A percentile compares a stretch with the other conserved stretches of the same genome.
Conservation (phyloP, 2,329 filamentous ascomycete genomes). For the Cytospora chrysosperma region DNA sequence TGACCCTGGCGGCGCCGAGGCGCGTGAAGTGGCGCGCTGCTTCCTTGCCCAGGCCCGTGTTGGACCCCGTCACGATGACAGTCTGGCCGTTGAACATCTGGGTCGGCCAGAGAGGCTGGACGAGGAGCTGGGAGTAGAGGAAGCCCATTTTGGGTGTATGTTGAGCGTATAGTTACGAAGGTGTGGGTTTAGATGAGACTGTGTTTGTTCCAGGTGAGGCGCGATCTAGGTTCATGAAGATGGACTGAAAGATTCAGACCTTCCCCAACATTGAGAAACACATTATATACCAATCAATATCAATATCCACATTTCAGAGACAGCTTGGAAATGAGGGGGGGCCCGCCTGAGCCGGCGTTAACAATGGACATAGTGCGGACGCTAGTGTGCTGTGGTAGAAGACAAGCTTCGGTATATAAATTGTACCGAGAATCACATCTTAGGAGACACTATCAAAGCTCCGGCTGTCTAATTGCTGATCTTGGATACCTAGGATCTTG, state of each 20-base stretch:
- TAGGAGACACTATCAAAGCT: not conserved
- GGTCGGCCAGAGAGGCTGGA: conserved; percentile 19
- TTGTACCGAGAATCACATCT: too few species aligned
- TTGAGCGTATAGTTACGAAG: not conserved
- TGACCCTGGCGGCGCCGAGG: conserved; percentile 36
- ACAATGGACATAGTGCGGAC: not conserved
- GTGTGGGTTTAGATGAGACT: not conserved
- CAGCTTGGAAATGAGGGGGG: too few species aligned
- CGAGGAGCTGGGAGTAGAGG: conserved; percentile 19
- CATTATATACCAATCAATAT: not conserved
- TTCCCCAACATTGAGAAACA: not conserved
- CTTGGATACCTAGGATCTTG: too few species aligned
- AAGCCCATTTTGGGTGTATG: conserved; percentile 7
- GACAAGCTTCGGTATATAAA: too few species aligned
- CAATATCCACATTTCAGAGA: not conserved
- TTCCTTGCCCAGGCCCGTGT: conserved; percentile 42
- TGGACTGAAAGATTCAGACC: not conserved
- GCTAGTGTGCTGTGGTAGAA: too few species aligned
- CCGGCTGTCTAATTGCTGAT: too few species aligned
- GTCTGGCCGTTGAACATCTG: conserved; percentile 29
- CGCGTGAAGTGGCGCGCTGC: conserved; percentile 37
- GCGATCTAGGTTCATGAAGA: not conserved
- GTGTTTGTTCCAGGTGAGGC: not conserved
- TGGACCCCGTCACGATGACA: conserved; percentile 42
- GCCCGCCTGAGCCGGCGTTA: not conserved